Conservation (phyloP, 345 rosid genomes). For the Euphorbia tirucalli region DNA sequence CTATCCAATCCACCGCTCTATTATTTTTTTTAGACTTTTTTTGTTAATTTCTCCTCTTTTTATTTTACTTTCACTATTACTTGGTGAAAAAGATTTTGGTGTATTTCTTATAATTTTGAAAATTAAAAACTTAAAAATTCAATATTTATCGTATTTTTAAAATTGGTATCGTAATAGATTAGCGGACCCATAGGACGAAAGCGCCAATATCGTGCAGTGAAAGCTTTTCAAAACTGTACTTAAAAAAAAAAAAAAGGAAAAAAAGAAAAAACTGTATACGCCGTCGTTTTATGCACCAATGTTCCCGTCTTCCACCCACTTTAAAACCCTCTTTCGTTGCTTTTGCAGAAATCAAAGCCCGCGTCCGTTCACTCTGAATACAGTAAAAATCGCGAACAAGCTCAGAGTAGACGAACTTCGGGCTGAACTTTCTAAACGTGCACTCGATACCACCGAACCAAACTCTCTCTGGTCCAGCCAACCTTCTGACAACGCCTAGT, state of each 20-base stretch:
- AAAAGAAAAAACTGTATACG: too few species aligned
- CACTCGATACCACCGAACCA: slow-evolving; percentile 59
- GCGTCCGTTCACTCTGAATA: neutral
- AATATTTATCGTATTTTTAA: too few species aligned
- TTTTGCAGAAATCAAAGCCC: neutral
- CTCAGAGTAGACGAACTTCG: slow-evolving; percentile 72
- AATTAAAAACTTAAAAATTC: too few species aligned
- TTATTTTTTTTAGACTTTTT: too few species aligned
- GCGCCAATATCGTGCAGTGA: slow-evolving; percentile 2
- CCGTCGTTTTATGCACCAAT: neutral
- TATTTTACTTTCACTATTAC: too few species aligned
- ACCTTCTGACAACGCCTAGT: neutral
- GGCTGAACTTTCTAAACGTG: slow-evolving; percentile 59
- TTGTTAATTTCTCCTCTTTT: too few species aligned
- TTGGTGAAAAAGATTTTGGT: too few species aligned
- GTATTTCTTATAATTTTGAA: too few species aligned
- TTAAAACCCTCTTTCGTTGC: neutral
- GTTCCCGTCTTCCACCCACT: neutral
- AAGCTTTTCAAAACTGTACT: neutral
- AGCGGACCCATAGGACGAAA: too few species aligned
- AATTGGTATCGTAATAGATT: too few species aligned
- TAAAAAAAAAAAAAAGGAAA: too few species aligned
- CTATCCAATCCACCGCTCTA: too few species aligned
- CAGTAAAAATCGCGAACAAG: slow-evolving; percentile 44
- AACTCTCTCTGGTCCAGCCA: slow-evolving; percentile 54